Evolutionary conservation across 164 flowering plant genomes (phyloP).

Genomic region (Protea cynaroides): DNA sequence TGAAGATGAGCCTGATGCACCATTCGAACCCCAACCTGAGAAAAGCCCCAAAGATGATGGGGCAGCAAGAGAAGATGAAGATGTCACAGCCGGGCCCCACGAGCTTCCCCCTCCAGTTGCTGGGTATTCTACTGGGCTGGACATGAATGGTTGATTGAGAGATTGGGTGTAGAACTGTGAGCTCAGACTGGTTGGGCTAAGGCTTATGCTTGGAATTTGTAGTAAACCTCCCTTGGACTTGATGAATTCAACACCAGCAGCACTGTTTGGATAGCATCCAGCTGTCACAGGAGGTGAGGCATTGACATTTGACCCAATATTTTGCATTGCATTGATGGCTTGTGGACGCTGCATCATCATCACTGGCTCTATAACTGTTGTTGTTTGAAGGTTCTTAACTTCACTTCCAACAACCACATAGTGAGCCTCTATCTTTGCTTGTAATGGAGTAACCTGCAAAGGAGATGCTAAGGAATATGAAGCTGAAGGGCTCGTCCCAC

Average conservation of each 20-base stretch:
- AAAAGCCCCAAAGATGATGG: slow-evolving; percentile 69
- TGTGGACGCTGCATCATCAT: slow-evolving; percentile 74
- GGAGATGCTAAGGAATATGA: slow-evolving; percentile 43
- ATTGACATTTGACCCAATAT: slow-evolving; percentile 16
- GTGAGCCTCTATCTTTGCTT: slow-evolving; percentile 34
- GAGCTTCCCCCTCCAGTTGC: slow-evolving; percentile 19
- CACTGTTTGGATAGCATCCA: slow-evolving; percentile 38
- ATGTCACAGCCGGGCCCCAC: slow-evolving; percentile 26
- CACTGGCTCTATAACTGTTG: slow-evolving; percentile 54
- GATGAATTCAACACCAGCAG: slow-evolving; percentile 26
- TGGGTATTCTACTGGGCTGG: slow-evolving; percentile 25
- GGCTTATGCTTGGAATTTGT: slow-evolving; percentile 23
- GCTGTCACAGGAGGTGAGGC: slow-evolving; percentile 38
- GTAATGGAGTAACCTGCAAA: slow-evolving; percentile 34
- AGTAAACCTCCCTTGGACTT: slow-evolving; percentile 30
- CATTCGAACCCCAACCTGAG: slow-evolving; percentile 45
- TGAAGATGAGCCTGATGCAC: slow-evolving; percentile 50
- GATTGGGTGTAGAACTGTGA: slow-evolving; percentile 36
- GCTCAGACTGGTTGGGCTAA: slow-evolving; percentile 20
- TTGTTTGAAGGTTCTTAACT: slow-evolving; percentile 34
- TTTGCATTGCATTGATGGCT: slow-evolving; percentile 37
- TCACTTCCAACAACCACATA: slow-evolving; percentile 40
- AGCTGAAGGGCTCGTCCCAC: slow-evolving; percentile 36
- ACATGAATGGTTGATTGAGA: slow-evolving; percentile 24
- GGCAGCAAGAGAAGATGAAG: slow-evolving; percentile 32